Percentiles rank a stretch among this genome's conserved stretches.
These are phyloP conservation scores for Pseudocercospora ulei DNA, from an alignment of 2,329 filamentous ascomycete species.

Conservation along the genomic window DNA sequence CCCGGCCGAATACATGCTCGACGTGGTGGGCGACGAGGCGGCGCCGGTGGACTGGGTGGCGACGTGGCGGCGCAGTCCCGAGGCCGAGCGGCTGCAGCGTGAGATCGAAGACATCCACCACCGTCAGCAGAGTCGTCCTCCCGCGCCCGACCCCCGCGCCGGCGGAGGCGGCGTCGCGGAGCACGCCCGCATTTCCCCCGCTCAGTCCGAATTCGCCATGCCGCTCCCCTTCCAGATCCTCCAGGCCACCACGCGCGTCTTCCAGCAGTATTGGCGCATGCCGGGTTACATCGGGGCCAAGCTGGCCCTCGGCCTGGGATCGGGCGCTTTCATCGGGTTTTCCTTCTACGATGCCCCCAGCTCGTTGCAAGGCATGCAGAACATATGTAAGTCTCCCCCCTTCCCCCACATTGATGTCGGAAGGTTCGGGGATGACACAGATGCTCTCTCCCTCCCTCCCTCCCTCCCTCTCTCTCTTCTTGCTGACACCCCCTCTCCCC, in stretches of 20 bases:
- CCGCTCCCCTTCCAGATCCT: constrained; percentile 58
- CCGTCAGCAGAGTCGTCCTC: too few species aligned
- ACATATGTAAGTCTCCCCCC: too few species aligned
- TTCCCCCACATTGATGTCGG: too few species aligned
- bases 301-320: constrained; percentile 54
- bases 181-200: constrained; percentile 42
- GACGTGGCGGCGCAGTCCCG: constrained; percentile 42
- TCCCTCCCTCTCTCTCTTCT: too few species aligned
- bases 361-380: constrained; percentile 68
- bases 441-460: too few species aligned
- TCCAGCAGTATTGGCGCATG: constrained; percentile 86
- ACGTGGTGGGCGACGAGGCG: constrained; percentile 48
- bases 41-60: constrained; percentile 44
- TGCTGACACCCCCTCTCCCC: too few species aligned
- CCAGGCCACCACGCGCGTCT: constrained; percentile 62
- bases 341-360: constrained; percentile 54
- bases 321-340: constrained; percentile 70
- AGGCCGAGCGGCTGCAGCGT: constrained; percentile 39
- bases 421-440: too few species aligned
- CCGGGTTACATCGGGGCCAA: constrained; percentile 86
- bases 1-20: constrained; percentile 71
- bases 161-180: constrained; percentile 38
- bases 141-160: too few species aligned
- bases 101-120: constrained; percentile 42
- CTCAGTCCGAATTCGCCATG: constrained; percentile 70